phyloP scores from a whole-genome alignment of 2,329 filamentous ascomycete genomes.

The Calonectria hongkongensis region DNA sequence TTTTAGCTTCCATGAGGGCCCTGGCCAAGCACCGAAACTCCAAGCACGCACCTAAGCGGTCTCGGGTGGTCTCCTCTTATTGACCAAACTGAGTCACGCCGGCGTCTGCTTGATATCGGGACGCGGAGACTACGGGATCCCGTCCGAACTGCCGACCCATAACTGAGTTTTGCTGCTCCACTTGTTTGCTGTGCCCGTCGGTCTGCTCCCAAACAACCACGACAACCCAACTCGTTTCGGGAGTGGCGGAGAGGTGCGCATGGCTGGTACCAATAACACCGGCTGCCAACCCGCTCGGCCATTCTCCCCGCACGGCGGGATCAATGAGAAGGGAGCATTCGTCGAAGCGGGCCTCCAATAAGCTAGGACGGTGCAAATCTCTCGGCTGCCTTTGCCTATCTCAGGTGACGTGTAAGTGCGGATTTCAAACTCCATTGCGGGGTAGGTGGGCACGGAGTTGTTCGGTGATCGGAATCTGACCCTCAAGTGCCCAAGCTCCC shows the following conservation, averaged over 20 bases:
- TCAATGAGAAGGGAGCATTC: constrained; percentile 41
- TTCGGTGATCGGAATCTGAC: constrained; percentile 57
- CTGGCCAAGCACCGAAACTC: constrained; percentile 18
- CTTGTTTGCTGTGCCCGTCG: constrained; percentile 35
- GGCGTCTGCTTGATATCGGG: constrained; percentile 19
- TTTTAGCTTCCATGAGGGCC: constrained; percentile 30
- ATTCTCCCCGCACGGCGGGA: constrained; percentile 41
- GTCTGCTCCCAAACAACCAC: constrained; percentile 32
- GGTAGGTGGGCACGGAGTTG: constrained; percentile 53
- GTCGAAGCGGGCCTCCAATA: constrained; percentile 44
- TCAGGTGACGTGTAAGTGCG: constrained; percentile 46
- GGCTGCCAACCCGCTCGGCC: constrained; percentile 48
- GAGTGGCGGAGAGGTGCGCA: background rate
- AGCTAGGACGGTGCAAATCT: constrained; percentile 33
- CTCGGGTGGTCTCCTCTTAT: constrained; percentile 20
- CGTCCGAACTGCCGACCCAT: constrained; percentile 35
- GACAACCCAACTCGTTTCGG: no score
- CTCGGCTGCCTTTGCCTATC: constrained; percentile 53
- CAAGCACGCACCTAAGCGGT: constrained; percentile 23
- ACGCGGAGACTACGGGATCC: constrained; percentile 26
- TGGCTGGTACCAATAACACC: constrained; percentile 51
- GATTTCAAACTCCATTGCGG: constrained; percentile 55
- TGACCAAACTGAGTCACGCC: constrained; percentile 30
- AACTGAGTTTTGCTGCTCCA: constrained; percentile 25
- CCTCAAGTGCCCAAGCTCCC: constrained; percentile 45